Conservation (phyloP, 2,329 filamentous ascomycete genomes). For the Diaporthe sp. region DNA sequence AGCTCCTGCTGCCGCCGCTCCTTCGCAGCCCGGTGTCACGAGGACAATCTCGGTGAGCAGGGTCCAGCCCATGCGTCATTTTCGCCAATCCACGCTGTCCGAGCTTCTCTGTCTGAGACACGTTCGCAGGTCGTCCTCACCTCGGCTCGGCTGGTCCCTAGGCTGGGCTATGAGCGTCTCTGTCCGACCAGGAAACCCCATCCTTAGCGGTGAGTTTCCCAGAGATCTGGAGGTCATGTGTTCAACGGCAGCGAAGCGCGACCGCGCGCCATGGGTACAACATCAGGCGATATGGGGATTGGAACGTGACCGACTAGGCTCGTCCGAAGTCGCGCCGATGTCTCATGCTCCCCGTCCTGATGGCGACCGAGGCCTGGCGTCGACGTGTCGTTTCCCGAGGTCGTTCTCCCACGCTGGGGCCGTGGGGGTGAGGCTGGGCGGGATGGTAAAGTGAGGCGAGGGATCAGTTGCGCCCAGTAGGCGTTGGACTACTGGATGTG, state of each 20-base stretch:
- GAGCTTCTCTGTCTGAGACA: constrained; percentile 33
- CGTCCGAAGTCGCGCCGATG: constrained; percentile 18
- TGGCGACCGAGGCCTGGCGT: not conserved
- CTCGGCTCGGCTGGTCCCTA: constrained; percentile 28
- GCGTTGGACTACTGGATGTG: not conserved
- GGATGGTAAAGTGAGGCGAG: not conserved
- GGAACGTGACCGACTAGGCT: constrained; percentile 4
- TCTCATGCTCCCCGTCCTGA: not conserved
- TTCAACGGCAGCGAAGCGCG: constrained; percentile 2
- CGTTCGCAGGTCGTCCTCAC: constrained; percentile 1
- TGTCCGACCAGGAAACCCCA: not conserved
- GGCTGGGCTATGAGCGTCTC: not conserved
- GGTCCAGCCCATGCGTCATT: constrained; percentile 9
- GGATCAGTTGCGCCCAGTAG: not conserved
- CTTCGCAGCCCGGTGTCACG: constrained; percentile 20
- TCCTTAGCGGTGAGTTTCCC: constrained; percentile 18
- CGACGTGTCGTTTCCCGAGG: not conserved
- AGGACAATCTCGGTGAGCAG: constrained; percentile 34
- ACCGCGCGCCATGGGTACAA: constrained; percentile 10
- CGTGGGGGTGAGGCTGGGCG: constrained; percentile 9
- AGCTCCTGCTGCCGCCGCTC: constrained; percentile 13
- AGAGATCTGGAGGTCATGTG: constrained; percentile 18
- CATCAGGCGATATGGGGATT: constrained; percentile 11
- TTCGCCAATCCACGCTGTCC: constrained; percentile 21
- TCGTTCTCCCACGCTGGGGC: not conserved